Conservation (phyloP, 805 yeast genomes). For the Blastobotrys parvus region DNA sequence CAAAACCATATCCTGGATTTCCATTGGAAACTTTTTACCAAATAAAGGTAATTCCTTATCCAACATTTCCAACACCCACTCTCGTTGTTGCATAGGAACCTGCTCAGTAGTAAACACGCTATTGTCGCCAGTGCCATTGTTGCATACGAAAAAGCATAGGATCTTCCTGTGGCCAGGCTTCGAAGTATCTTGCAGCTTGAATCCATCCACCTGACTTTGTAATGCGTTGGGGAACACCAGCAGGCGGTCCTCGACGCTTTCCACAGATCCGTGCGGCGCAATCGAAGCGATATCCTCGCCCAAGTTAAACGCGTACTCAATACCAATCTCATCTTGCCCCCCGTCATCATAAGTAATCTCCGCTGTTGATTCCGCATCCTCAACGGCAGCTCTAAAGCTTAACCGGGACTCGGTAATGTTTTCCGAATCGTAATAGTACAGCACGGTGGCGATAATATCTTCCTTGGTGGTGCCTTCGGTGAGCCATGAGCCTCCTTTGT, state of each 20-base stretch:
- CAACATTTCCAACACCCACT: constrained; percentile 22
- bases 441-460: constrained; percentile 34
- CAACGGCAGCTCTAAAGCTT: constrained; percentile 22
- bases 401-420: constrained; percentile 32
- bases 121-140: constrained; percentile 28
- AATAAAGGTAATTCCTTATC: neutral
- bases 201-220: constrained; percentile 36
- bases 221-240: constrained; percentile 33
- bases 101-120: constrained; percentile 27
- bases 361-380: constrained; percentile 1
- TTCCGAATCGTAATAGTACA: constrained; percentile 35
- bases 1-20: neutral
- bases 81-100: constrained; percentile 34
- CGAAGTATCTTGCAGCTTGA: constrained; percentile 30
- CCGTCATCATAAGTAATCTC: constrained; percentile 32
- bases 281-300: no score
- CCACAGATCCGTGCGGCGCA: no score
- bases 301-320: constrained; percentile 18
- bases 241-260: constrained; percentile 24
- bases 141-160: constrained; percentile 34
- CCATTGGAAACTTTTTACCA: neutral
- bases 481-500: constrained; percentile 38
- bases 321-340: constrained; percentile 25
- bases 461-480: constrained; percentile 37
- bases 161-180: constrained; percentile 35